Evolutionary conservation across 108 stramenopile species (phyloP).

Genomic region (Parietichytrium sp.): DNA sequence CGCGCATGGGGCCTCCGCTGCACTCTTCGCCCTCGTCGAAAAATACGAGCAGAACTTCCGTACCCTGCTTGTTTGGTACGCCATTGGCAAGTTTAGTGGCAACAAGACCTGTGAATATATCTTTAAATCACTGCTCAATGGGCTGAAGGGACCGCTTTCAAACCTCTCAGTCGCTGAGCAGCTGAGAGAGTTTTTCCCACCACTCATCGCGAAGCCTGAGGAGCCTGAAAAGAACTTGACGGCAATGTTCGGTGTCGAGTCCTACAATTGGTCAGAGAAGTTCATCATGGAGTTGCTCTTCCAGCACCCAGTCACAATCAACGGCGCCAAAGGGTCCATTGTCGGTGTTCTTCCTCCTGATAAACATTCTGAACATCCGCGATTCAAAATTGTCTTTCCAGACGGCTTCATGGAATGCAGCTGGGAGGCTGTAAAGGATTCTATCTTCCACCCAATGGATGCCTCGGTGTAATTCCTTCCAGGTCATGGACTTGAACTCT

Average conservation of each 20-base stretch:
- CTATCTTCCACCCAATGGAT: too few relatives aligned
- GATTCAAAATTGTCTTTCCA: too few relatives aligned
- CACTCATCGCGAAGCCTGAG: neutral
- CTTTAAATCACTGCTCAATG: neutral
- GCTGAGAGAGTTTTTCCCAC: neutral
- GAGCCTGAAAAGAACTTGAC: neutral
- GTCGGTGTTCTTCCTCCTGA: neutral
- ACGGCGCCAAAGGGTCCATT: neutral
- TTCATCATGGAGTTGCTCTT: slow-evolving; percentile 3
- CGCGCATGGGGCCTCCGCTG: neutral
- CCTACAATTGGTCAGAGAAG: neutral
- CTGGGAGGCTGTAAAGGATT: too few relatives aligned
- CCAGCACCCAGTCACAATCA: neutral
- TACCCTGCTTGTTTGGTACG: neutral
- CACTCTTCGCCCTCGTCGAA: neutral
- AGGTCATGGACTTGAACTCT: too few relatives aligned
- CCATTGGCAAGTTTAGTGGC: slow-evolving; percentile 10
- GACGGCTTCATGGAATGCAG: too few relatives aligned
- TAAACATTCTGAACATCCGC: too few relatives aligned
- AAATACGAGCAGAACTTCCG: slow-evolving; percentile 12
- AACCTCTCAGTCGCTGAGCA: neutral
- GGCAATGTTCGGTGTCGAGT: neutral
- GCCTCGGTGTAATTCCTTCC: too few relatives aligned
- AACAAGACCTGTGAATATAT: neutral
- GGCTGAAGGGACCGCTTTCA: neutral